phyloP scores from a whole-genome alignment of 2,329 filamentous ascomycete species.

The Cladosporium sp. region DNA sequence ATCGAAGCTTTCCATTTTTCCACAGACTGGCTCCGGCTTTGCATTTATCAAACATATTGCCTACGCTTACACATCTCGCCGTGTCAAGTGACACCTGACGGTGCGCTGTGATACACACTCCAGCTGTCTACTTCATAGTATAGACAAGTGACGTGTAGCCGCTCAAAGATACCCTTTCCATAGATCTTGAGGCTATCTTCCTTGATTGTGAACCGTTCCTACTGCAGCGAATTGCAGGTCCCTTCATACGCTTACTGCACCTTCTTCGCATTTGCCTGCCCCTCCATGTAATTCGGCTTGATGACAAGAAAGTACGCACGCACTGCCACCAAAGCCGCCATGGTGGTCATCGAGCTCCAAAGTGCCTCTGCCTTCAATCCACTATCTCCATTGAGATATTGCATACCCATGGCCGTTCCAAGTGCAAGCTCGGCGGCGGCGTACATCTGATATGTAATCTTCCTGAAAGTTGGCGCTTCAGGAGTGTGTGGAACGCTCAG shows the following conservation, averaged over 20 bases:
- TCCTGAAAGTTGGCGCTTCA: background rate
- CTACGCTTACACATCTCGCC: no score
- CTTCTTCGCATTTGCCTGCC: conserved; percentile 20
- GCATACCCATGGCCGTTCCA: conserved; percentile 20
- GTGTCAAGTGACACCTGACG: no score
- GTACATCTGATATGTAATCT: conserved; percentile 22
- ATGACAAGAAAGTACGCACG: conserved; percentile 21
- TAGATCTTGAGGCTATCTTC: no score
- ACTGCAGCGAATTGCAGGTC: no score
- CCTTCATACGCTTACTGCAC: background rate
- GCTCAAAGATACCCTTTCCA: no score
- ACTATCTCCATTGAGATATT: conserved; percentile 19
- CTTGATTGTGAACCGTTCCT: no score
- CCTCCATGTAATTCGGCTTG: conserved; percentile 22
- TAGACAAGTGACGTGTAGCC: no score
- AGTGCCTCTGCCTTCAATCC: conserved; percentile 20
- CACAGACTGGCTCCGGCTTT: no score
- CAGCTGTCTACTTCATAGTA: no score
- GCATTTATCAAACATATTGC: no score
- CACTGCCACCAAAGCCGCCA: conserved; percentile 17
- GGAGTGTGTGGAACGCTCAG: conserved; percentile 25
- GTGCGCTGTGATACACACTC: no score
- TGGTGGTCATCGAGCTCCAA: conserved; percentile 9
- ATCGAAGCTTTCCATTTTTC: background rate
- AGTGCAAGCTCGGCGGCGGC: conserved; percentile 23